Evolutionary conservation across 2,329 filamentous ascomycete genomes (phyloP).

Genomic region (Paracamarosporium sp.): DNA sequence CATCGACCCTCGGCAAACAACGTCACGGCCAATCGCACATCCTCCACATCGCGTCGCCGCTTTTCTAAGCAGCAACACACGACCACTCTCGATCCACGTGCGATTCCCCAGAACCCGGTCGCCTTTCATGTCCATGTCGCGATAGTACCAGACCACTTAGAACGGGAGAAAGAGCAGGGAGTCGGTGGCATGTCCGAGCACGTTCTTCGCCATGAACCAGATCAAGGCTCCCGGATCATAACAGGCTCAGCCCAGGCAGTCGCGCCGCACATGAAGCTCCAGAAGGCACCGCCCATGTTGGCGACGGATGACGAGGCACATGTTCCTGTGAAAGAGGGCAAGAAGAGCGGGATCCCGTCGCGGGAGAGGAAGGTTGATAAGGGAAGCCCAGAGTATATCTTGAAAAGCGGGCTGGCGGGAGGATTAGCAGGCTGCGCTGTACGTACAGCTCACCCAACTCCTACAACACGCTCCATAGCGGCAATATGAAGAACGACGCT

Average conservation of each 20-base stretch:
- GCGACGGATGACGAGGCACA: conserved; percentile 61
- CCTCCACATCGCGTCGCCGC: conserved; percentile 1
- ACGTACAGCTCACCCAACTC: conserved; percentile 47
- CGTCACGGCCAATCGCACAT: conserved; percentile 15
- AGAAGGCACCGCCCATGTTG: conserved; percentile 51
- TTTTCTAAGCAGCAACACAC: conserved; percentile 15
- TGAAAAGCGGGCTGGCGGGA: conserved; percentile 84
- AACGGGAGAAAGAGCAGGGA: conserved; percentile 13
- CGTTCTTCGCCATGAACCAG: conserved; percentile 44
- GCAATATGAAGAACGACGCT: not conserved
- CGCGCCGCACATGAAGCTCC: conserved; percentile 19
- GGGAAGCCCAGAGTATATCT: conserved; percentile 81
- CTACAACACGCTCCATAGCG: not conserved
- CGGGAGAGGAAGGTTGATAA: conserved; percentile 63
- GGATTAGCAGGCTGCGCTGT: conserved; percentile 92
- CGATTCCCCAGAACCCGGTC: no score
- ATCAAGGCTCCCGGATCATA: conserved; percentile 45
- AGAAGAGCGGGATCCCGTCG: conserved; percentile 10
- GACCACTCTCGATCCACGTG: not conserved
- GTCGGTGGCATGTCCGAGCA: conserved; percentile 46
- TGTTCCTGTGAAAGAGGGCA: conserved; percentile 40
- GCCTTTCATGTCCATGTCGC: conserved; percentile 33
- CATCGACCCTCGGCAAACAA: conserved; percentile 20
- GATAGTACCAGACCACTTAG: conserved; percentile 30
- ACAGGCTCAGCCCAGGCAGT: conserved; percentile 36